A percentile compares a stretch with the other conserved stretches of the same genome.
Evolutionary conservation across 2,329 filamentous ascomycete species (phyloP).

Genomic region (Zalaria sp.): DNA sequence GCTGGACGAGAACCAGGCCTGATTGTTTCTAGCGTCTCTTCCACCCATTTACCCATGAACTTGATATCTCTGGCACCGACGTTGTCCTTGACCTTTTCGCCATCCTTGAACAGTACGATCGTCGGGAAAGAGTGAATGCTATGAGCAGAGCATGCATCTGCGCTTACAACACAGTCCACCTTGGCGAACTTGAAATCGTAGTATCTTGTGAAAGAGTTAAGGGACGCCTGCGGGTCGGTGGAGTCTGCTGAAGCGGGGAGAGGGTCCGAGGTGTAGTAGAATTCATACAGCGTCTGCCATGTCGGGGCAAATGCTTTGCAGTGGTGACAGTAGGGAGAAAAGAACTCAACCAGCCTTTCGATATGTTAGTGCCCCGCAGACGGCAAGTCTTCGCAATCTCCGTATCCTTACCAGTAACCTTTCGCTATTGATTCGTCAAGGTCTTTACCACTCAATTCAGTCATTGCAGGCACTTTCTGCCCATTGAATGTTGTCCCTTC

Average conservation of each 20-base stretch:
- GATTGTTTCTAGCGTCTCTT: slow-evolving; percentile 60
- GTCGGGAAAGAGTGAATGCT: slow-evolving; percentile 60
- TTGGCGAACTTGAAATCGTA: slow-evolving; percentile 83
- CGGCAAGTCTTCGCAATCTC: background rate
- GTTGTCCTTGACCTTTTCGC: slow-evolving; percentile 48
- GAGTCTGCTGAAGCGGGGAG: slow-evolving; percentile 35
- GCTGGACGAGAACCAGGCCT: slow-evolving; percentile 68
- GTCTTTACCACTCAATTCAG: slow-evolving; percentile 44
- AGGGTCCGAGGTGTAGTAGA: slow-evolving; percentile 78
- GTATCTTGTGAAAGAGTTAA: slow-evolving; percentile 61
- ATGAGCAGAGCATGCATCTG: slow-evolving; percentile 59
- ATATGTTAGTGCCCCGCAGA: background rate
- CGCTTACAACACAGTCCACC: slow-evolving; percentile 74
- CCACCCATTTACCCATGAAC: slow-evolving; percentile 54
- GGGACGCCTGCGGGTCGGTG: slow-evolving; percentile 32
- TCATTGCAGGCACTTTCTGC: slow-evolving; percentile 50
- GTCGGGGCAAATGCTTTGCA: slow-evolving; percentile 69
- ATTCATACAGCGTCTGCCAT: slow-evolving; percentile 90
- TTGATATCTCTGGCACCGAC: slow-evolving; percentile 55
- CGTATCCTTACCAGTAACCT: slow-evolving; percentile 47
- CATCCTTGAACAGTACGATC: slow-evolving; percentile 68
- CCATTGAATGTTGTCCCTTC: slow-evolving; percentile 48
- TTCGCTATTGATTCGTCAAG: slow-evolving; percentile 45
- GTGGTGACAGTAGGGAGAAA: slow-evolving; percentile 45
- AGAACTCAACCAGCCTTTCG: slow-evolving; percentile 32